Evolutionary conservation across 306 rosid genomes (phyloP).

Genomic region (Glycyrrhiza uralensis): DNA sequence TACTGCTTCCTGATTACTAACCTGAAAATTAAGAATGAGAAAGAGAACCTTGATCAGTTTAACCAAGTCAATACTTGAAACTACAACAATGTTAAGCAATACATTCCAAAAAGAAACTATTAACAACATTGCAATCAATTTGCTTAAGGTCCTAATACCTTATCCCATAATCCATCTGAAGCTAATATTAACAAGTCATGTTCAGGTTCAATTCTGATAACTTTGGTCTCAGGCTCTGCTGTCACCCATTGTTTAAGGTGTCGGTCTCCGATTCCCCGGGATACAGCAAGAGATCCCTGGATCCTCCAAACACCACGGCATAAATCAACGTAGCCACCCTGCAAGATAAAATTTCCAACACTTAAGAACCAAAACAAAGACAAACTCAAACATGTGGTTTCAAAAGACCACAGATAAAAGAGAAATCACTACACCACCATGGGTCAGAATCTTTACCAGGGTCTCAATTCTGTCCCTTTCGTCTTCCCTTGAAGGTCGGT

Average conservation of each 20-base stretch:
- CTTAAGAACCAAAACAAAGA: neutral
- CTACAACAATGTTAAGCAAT: neutral
- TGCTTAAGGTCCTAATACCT: conserved; percentile 45
- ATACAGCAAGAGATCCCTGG: conserved; percentile 87
- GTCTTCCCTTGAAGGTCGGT: conserved; percentile 79
- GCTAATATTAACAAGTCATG: conserved; percentile 87
- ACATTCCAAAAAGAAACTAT: neutral
- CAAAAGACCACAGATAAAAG: neutral
- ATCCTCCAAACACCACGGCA: conserved; percentile 90
- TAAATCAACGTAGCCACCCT: conserved; percentile 95
- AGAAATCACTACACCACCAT: neutral
- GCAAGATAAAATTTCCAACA: conserved; percentile 21
- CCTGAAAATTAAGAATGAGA: conserved; percentile 50
- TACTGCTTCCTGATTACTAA: conserved; percentile 87
- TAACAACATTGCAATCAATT: neutral
- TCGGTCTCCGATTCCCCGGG: conserved; percentile 82
- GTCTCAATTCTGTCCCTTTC: conserved; percentile 75
- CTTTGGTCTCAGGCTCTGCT: conserved; percentile 85
- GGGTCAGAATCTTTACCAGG: conserved; percentile 40
- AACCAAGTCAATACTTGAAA: neutral
- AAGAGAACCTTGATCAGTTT: conserved; percentile 13
- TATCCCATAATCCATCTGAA: conserved; percentile 98
- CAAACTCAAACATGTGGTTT: neutral
- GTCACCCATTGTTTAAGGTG: conserved; percentile 79
- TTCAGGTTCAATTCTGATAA: conserved; percentile 56